Base-by-base conservation (phyloP, 257 asterid genomes). In the Capsicum chinense region DNA sequence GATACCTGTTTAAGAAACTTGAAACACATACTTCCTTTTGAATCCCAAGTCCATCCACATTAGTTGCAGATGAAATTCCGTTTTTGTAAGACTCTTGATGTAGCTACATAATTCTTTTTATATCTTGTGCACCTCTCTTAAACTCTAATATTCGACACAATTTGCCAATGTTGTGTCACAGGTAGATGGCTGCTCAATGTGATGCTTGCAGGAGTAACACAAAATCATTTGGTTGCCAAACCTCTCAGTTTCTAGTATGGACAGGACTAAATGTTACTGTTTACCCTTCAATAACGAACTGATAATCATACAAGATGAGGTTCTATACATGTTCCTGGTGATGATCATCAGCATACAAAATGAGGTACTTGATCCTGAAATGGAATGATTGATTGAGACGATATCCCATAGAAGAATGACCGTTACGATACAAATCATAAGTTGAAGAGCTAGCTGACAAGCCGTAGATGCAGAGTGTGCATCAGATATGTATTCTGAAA, bases 1-100 rank as follows among this genome's bases (percentile, higher is more conserved):
- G 98, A 88, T 86, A 79, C 96, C 98, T 39, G 87, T 79, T 83
- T 92, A 62, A 88, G 84, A 57, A 67, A 47, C 35, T 62, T 39
- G 57, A 56, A 39, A 6, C 52, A 42, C 56, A 33, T 60, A 8
- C 71, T 59, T 79, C 35, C 62, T 76, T 76, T 52, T 0, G 62
- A 76, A 21, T 26, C 14, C 63, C 62, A 52, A 52, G 81, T 52
- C 63, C 47, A 14, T 54, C 63, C 21, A 52, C 42, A 52, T 19
- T 26, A 74, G 6, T 21, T 76, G 81, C 9, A 76, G 62, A 76
- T 21, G 63, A 76, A 76, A 74, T 74, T 42, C 80, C 80, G 50
- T 10, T 19, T 50, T n/a, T 48, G 44, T 74, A 74, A 74, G 80
- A 21, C 44, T 71, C 58, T 50, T 12, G 44, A 74, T 74, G 58